Evolutionary conservation across 495 filamentous ascomycete genomes (phyloP), one percentile per base, ranked within the genome.

Genomic region (Ramalina peruviana): DNA sequence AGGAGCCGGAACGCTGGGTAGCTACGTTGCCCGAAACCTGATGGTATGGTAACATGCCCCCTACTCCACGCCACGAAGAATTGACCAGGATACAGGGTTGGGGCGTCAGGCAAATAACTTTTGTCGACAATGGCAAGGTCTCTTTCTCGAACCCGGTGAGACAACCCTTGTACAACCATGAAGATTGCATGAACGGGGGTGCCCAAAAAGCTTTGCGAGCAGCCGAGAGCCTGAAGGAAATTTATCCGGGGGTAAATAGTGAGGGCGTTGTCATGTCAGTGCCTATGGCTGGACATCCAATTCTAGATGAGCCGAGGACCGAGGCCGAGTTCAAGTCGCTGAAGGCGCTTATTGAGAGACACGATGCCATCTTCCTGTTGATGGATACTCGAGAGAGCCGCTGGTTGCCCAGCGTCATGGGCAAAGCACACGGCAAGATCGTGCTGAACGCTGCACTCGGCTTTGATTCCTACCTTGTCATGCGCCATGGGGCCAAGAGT

Each of bases 351-450:
- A 80, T 98, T 49, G 78, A 94, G 54, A 75, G 82, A 13, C 92
- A 98, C 59, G 92, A 98, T 64, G 90, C 74, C 23, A 81, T 97
- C 17, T 97, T 98, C 63, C 72, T 98, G 33, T 73, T 98, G 4
- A 95, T 96, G 90, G 92, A 98, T 55, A 94, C 88, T 6, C 74
- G 92, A 50, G 92, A 98, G 65, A 89, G 84, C 41, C 73, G 92
- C 53, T 98, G 92, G 92, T 66, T 98, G 43, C 92, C 92, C n/a
- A 97, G 89, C 0, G 79, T 98, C 9, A 96, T 98, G 85, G 92
- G 85, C 7, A 97, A 96, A 59, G 81, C 88, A 11, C 76, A 81
- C 20, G 83, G 83, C 26, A 98, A 98, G 65, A 85, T 97, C 46
- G 89, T 96, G 16, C 79, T 98, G 78, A 98, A 96, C 65, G 87